Evolutionary conservation across 306 rosid species (phyloP).

Genomic region (Rubus idaeus): DNA sequence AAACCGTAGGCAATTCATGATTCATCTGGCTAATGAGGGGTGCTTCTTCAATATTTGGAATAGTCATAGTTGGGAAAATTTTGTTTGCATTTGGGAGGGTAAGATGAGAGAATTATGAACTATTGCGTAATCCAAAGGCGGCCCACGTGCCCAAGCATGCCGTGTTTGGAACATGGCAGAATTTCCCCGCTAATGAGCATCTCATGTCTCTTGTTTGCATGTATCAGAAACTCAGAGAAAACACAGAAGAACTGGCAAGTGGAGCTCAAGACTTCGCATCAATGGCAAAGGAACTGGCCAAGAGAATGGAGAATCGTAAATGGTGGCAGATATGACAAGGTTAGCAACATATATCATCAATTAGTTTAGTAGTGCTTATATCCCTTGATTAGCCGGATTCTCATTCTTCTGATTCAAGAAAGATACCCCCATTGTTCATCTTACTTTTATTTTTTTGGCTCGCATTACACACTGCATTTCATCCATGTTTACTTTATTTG

Average conservation of each 20-base stretch:
- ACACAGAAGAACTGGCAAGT: slow-evolving; percentile 61
- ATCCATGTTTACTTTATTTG: background rate
- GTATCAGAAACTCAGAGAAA: slow-evolving; percentile 55
- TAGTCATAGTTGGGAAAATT: too few relatives aligned
- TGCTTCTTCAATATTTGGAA: too few relatives aligned
- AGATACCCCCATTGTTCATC: background rate
- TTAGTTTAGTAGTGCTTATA: background rate
- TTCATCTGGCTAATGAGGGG: slow-evolving; percentile 19
- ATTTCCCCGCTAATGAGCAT: slow-evolving; percentile 23
- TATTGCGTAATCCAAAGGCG: too few relatives aligned
- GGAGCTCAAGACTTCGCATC: slow-evolving; percentile 86
- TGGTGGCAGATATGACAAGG: slow-evolving; percentile 79
- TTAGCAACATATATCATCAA: background rate
- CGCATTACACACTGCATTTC: background rate
- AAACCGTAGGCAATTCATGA: background rate
- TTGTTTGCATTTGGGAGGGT: too few relatives aligned
- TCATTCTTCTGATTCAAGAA: background rate
- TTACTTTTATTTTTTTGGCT: background rate
- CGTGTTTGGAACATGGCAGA: too few relatives aligned
- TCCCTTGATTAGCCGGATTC: background rate
- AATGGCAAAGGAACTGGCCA: slow-evolving; percentile 72
- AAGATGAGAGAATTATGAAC: too few relatives aligned
- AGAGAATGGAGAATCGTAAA: slow-evolving; percentile 82
- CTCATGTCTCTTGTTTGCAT: slow-evolving; percentile 14
- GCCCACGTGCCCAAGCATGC: too few relatives aligned